A percentile compares a stretch with the other conserved stretches of the same genome.
These are phyloP conservation scores for Brassica nigra DNA, from an alignment of 345 rosid species.

Conservation along the genomic window DNA sequence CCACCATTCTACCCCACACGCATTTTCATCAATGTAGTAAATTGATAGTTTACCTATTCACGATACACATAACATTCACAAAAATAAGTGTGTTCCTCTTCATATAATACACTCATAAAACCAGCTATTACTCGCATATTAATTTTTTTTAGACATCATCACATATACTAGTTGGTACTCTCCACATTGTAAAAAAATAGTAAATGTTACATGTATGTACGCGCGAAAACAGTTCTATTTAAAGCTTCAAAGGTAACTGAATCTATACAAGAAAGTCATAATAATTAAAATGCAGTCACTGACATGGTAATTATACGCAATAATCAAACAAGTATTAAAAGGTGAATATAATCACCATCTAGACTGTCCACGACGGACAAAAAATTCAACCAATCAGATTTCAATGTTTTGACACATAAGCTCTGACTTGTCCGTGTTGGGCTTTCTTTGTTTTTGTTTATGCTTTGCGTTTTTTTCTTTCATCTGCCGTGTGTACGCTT, in stretches of 20 bases:
- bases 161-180: neutral
- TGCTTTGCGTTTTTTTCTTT: too few species aligned
- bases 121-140: neutral
- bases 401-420: too few species aligned
- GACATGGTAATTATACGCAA: slow-evolving; percentile 41
- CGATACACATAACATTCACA: neutral
- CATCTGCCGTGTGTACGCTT: too few species aligned
- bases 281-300: neutral
- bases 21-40: neutral
- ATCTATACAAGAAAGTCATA: neutral
- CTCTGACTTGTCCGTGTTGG: too few species aligned
- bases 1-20: slow-evolving; percentile 13
- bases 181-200: neutral
- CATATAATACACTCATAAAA: neutral
- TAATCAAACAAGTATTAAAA: too few species aligned
- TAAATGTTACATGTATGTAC: neutral
- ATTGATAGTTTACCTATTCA: neutral
- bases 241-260: neutral
- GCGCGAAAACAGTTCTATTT: neutral
- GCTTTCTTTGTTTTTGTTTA: too few species aligned
- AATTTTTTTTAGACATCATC: neutral
- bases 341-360: too few species aligned
- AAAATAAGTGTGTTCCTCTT: neutral
- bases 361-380: too few species aligned
- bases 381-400: too few species aligned